Evolutionary conservation across 306 rosid genomes (phyloP).

Genomic region (Glycine tomentella): DNA sequence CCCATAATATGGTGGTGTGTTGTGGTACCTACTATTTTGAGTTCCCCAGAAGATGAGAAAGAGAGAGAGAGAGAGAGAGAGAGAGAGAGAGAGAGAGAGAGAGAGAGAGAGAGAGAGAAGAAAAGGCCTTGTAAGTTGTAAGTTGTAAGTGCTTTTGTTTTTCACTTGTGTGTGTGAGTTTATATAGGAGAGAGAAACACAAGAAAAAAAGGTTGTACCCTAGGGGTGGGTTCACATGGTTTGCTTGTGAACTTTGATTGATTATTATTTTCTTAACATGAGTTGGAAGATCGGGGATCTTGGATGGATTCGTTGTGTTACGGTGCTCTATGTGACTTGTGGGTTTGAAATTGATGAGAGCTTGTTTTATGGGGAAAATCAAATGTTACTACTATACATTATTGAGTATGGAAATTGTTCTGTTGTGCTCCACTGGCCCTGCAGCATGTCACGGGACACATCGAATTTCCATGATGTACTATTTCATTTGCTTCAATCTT

Average conservation of each 20-base stretch:
- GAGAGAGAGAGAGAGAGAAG: neutral
- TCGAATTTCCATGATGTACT: neutral
- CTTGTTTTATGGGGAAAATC: too few relatives aligned
- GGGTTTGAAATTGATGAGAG: constrained; percentile 28
- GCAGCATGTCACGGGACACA: constrained; percentile 51
- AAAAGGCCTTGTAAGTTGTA: neutral
- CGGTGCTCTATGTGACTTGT: neutral
- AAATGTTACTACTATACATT: neutral
- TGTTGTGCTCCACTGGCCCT: constrained; percentile 23
- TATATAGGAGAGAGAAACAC: constrained; percentile 19
- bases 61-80: neutral
- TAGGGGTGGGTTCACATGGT: constrained; percentile 24
- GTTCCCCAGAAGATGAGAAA: neutral
- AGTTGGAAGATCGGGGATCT: constrained; percentile 17
- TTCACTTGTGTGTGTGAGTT: constrained; percentile 2
- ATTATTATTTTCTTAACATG: constrained; percentile 10
- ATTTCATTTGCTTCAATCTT: constrained; percentile 33
- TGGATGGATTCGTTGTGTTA: constrained; percentile 25
- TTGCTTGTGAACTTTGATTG: constrained; percentile 17
- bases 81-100: too few relatives aligned
- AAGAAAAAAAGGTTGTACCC: neutral
- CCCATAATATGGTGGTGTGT: neutral
- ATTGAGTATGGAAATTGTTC: neutral
- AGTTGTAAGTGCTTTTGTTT: neutral
- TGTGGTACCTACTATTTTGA: neutral